These are phyloP conservation scores for Moringa oleifera DNA, from an alignment of 345 rosid species.

Conservation along the genomic window DNA sequence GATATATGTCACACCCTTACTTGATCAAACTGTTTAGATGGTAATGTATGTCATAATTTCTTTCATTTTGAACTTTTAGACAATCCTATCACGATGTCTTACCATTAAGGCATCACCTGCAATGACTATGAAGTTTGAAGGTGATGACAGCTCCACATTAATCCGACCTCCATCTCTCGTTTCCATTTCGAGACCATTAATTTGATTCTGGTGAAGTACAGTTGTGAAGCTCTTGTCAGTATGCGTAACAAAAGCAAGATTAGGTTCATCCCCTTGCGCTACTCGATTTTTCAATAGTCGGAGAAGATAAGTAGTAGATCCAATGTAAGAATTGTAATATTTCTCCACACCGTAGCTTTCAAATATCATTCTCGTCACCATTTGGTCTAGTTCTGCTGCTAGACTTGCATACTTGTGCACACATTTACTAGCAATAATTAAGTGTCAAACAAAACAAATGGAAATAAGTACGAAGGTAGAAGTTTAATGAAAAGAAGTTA, in stretches of 20 bases:
- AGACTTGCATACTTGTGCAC: slow-evolving; percentile 20
- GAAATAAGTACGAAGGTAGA: background rate
- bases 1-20: no score
- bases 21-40: no score
- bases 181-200: slow-evolving; percentile 46
- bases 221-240: slow-evolving; percentile 55
- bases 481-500: background rate
- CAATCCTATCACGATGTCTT: background rate
- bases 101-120: slow-evolving; percentile 67
- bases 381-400: slow-evolving; percentile 36
- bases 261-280: slow-evolving; percentile 21
- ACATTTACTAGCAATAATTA: slow-evolving; percentile 20
- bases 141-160: slow-evolving; percentile 42
- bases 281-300: slow-evolving; percentile 42
- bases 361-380: slow-evolving; percentile 46
- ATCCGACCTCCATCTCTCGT: slow-evolving; percentile 41
- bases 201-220: slow-evolving; percentile 52
- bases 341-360: slow-evolving; percentile 44
- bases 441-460: no score
- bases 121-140: slow-evolving; percentile 42
- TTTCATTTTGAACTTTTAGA: no score
- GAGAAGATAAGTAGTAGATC: slow-evolving; percentile 34
- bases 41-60: no score
- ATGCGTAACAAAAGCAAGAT: slow-evolving; percentile 32
- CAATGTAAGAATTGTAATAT: slow-evolving; percentile 26